Evolutionary conservation across 805 yeast genomes (phyloP).

Genomic region (Kregervanrija delftensis): DNA sequence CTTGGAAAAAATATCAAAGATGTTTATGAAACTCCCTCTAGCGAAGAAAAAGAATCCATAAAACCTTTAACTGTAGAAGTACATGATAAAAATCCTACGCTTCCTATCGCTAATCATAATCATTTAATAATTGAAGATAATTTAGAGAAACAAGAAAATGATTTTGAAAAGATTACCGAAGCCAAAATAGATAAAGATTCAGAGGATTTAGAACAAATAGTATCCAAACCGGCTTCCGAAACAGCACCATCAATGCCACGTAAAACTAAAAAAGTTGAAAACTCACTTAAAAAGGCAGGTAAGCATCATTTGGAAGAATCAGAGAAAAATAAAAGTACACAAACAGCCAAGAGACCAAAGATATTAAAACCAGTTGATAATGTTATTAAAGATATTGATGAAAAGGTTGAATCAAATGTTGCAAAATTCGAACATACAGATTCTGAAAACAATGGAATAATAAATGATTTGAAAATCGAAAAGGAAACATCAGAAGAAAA

Average conservation of each 20-base stretch:
- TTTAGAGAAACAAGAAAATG: background rate
- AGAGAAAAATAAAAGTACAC: background rate
- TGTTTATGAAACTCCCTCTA: no score
- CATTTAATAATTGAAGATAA: background rate
- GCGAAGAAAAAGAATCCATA: no score
- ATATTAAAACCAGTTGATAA: no score
- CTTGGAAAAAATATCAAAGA: background rate
- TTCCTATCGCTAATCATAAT: background rate
- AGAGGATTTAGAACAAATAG: background rate
- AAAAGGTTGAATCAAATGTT: constrained; percentile 2
- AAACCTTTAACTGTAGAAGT: no score
- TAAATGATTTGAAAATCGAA: background rate
- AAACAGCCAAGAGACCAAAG: no score
- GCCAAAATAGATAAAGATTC: background rate
- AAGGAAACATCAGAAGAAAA: constrained; percentile 2
- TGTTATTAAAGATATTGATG: background rate
- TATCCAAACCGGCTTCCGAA: background rate
- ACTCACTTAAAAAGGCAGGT: constrained; percentile 1
- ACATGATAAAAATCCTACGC: no score
- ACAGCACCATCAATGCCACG: background rate
- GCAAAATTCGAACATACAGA: background rate
- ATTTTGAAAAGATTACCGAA: background rate
- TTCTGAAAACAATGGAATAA: background rate
- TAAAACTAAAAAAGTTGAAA: background rate
- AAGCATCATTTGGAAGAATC: constrained; percentile 2